Evolutionary conservation across 805 yeast species (phyloP).

Genomic region (Maudiozyma pseudohumilis): DNA sequence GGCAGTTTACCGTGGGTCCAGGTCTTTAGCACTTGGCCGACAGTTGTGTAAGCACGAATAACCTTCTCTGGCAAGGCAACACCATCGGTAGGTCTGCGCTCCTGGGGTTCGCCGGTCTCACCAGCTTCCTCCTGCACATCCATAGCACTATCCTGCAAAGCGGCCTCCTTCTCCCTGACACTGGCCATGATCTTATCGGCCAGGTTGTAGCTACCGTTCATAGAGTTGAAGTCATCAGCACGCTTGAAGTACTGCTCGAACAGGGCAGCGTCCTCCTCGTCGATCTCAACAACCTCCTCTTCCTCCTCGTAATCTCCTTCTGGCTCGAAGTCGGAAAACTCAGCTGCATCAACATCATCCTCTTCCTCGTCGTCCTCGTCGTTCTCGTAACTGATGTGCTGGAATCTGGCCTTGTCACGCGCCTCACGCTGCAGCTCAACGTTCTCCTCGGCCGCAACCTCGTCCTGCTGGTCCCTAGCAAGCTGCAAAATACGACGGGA

Average conservation of each 20-base stretch:
- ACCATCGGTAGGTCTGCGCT: conserved; percentile 47
- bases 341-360: conserved; percentile 31
- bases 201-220: conserved; percentile 48
- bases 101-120: conserved; percentile 8
- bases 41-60: conserved; percentile 85
- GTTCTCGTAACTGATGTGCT: conserved; percentile 31
- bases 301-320: conserved; percentile 37
- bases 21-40: conserved; percentile 75
- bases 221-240: conserved; percentile 29
- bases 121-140: conserved; percentile 10
- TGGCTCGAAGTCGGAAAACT: conserved; percentile 44
- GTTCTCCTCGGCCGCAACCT: conserved; percentile 61
- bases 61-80: conserved; percentile 93
- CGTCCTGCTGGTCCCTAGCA: conserved; percentile 91
- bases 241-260: conserved; percentile 65
- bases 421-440: conserved; percentile 20
- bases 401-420: conserved; percentile 27
- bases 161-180: conserved; percentile 60
- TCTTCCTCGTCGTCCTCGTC: conserved; percentile 49
- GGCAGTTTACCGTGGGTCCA: conserved; percentile 96
- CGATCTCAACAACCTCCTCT: conserved; percentile 55
- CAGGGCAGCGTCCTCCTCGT: conserved; percentile 74
- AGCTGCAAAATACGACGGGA: conserved; percentile 80
- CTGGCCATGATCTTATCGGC: conserved; percentile 94
- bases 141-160: conserved; percentile 12